These are phyloP conservation scores for Pythium catenulatum DNA, from an alignment of 352 stramenopile genomes.

Conservation along the genomic window DNA sequence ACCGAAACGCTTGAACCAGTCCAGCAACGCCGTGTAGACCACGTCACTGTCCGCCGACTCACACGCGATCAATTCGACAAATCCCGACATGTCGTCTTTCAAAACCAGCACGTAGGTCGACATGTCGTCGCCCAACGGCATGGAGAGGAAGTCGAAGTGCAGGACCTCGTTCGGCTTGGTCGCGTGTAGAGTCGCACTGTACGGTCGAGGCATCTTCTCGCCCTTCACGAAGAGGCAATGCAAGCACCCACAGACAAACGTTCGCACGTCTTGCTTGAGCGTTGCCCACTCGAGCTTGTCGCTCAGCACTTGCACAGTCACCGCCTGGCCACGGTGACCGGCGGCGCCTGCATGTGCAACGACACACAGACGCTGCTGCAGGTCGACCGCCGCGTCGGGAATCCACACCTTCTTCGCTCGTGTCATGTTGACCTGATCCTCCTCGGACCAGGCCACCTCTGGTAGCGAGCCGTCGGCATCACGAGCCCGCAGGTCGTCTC, in stretches of 20 bases:
- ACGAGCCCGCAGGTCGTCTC: background rate
- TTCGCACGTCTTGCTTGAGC: constrained; percentile 5
- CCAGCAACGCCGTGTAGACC: background rate
- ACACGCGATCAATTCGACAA: constrained; percentile 52
- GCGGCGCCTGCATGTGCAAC: constrained; percentile 50
- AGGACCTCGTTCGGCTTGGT: constrained; percentile 66
- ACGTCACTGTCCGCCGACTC: background rate
- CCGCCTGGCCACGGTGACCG: constrained; percentile 50
- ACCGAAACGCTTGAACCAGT: constrained; percentile 60
- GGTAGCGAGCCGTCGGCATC: background rate
- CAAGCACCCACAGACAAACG: constrained; percentile 47
- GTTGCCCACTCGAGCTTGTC: constrained; percentile 41
- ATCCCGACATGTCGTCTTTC: constrained; percentile 64
- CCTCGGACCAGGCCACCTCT: constrained; percentile 13
- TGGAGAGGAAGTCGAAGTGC: constrained; percentile 66
- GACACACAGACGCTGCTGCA: constrained; percentile 54
- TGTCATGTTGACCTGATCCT: background rate
- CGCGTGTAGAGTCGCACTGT: constrained; percentile 42
- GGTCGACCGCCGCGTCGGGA: constrained; percentile 11
- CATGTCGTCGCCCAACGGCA: constrained; percentile 18
- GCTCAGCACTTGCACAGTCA: constrained; percentile 37
- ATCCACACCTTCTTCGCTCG: constrained; percentile 47
- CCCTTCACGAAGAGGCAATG: constrained; percentile 46
- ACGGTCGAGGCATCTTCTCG: constrained; percentile 34
- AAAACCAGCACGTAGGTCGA: constrained; percentile 59